Conservation (phyloP, 1,284 basidiomycete genomes). For the Melampsora larici-populina region DNA sequence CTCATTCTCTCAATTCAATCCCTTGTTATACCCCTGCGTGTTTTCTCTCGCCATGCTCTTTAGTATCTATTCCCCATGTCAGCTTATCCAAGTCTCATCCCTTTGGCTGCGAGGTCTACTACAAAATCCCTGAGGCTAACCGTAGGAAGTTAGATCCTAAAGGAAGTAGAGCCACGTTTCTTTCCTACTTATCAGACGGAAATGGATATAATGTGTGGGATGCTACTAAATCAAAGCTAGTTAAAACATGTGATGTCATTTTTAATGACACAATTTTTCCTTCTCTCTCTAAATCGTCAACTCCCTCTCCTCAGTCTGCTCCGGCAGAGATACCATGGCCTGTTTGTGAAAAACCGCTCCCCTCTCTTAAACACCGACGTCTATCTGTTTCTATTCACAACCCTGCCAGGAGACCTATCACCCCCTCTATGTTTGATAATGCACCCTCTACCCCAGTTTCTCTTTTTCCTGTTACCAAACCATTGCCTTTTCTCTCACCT, state of each 20-base stretch:
- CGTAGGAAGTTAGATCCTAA: background rate
- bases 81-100: background rate
- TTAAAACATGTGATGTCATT: background rate
- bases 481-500: too few species aligned
- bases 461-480: too few species aligned
- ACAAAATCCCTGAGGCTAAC: background rate
- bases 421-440: too few species aligned
- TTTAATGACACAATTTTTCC: conserved; percentile 7
- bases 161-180: background rate
- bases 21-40: background rate
- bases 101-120: conserved; percentile 13
- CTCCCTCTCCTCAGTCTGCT: too few species aligned
- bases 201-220: conserved; percentile 11
- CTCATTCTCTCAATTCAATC: too few species aligned
- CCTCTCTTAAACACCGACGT: too few species aligned
- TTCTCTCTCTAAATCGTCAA: conserved; percentile 10
- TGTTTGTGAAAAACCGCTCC: too few species aligned
- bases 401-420: too few species aligned
- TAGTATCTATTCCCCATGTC: background rate
- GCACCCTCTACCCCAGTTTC: too few species aligned
- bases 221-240: background rate
- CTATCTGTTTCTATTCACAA: too few species aligned
- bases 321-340: too few species aligned
- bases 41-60: background rate
- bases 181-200: conserved; percentile 5